Conservation (phyloP, 2,329 filamentous ascomycete genomes). For the Fusarium penzigii region DNA sequence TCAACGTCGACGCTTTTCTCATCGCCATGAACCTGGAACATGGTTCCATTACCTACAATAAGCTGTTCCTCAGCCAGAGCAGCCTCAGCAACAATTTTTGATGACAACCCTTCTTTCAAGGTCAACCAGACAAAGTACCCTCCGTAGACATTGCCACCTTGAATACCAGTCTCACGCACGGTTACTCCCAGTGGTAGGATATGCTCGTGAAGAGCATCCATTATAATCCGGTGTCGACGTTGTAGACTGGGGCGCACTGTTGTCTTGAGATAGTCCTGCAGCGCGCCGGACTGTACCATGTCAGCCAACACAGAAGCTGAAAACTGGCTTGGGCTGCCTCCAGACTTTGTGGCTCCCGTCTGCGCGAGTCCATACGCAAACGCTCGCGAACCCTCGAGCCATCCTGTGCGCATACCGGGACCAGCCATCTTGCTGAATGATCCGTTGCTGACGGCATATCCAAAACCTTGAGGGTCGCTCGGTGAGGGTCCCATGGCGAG, state of each 20-base stretch:
- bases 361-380: constrained; percentile 53
- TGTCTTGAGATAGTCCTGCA: constrained; percentile 46
- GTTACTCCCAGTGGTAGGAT: constrained; percentile 64
- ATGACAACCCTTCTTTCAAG: constrained; percentile 54
- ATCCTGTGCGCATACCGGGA: constrained; percentile 83
- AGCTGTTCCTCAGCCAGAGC: constrained; percentile 66
- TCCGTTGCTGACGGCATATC: constrained; percentile 82
- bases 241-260: constrained; percentile 47
- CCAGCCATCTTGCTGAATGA: constrained; percentile 87
- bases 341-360: constrained; percentile 55
- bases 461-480: constrained; percentile 57
- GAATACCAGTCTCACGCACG: constrained; percentile 39
- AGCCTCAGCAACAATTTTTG: constrained; percentile 55
- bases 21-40: constrained; percentile 69
- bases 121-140: constrained; percentile 87
- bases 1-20: constrained; percentile 56
- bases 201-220: constrained; percentile 57
- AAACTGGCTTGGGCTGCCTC: constrained; percentile 60
- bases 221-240: constrained; percentile 51
- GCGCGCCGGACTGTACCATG: constrained; percentile 45
- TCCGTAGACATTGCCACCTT: constrained; percentile 58
- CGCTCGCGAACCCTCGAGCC: constrained; percentile 70
- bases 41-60: constrained; percentile 65
- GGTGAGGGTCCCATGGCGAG: constrained; percentile 58
- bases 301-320: constrained; percentile 52